Evolutionary conservation across 148 eudicot species (phyloP).

Genomic region (Chenopodium album): DNA sequence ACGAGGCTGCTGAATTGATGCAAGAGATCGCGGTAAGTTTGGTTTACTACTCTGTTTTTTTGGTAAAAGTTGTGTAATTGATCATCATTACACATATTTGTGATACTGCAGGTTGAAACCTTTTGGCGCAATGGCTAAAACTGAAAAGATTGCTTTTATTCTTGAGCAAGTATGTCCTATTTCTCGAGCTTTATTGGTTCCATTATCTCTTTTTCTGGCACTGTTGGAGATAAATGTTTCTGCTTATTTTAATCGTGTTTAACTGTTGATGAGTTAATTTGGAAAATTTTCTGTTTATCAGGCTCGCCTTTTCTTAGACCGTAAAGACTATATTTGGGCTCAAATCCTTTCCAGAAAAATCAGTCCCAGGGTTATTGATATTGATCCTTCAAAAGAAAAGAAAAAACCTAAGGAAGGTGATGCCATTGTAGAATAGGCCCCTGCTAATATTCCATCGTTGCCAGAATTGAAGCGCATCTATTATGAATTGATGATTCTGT

Average conservation of each 20-base stretch:
- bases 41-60: not conserved
- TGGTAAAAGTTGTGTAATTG: not conserved
- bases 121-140: conserved; percentile 95
- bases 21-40: conserved; percentile 92
- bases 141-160: too few relatives aligned
- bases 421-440: conserved; percentile 70
- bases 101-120: conserved; percentile 72
- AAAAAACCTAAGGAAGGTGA: conserved; percentile 87
- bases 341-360: conserved; percentile 92
- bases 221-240: too few relatives aligned
- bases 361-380: conserved; percentile 87
- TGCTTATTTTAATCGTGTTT: too few relatives aligned
- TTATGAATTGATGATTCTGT: conserved; percentile 81
- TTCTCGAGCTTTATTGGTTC: too few relatives aligned
- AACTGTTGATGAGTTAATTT: too few relatives aligned
- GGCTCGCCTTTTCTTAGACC: too few relatives aligned
- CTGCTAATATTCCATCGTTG: conserved; percentile 74
- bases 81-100: conserved; percentile 3
- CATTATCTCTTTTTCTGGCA: too few relatives aligned
- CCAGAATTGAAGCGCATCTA: conserved; percentile 70
- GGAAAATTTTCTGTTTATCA: too few relatives aligned
- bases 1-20: conserved; percentile 98
- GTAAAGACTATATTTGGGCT: conserved; percentile 85
- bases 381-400: conserved; percentile 77
- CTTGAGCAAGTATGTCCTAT: too few relatives aligned